phyloP scores from a whole-genome alignment of 441 rosid genomes.

The Gossypium schwendimanii region DNA sequence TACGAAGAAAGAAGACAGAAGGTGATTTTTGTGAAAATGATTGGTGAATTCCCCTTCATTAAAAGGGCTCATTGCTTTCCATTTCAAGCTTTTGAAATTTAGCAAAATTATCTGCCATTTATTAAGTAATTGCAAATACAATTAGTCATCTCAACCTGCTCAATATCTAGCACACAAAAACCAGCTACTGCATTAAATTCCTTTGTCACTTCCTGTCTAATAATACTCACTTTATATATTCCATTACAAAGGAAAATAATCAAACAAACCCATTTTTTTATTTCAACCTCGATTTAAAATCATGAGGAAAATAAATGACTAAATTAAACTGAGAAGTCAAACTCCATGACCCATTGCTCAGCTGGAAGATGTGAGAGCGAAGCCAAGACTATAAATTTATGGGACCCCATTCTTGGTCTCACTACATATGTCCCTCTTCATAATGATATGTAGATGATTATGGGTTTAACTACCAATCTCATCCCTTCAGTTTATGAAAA shows the following conservation, averaged over 20 bases:
- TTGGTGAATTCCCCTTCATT: neutral
- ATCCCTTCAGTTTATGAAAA: too few species aligned
- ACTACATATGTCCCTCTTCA: constrained; percentile 12
- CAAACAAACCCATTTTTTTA: neutral
- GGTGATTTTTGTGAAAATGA: neutral
- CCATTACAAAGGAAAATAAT: neutral
- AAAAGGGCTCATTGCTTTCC: neutral
- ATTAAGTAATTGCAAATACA: neutral
- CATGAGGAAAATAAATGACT: neutral
- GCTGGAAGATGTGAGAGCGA: constrained; percentile 22
- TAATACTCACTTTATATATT: too few species aligned
- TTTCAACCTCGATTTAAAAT: neutral
- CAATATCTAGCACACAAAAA: constrained; percentile 11
- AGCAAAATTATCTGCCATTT: too few species aligned
- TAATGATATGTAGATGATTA: neutral
- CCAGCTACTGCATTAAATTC: neutral
- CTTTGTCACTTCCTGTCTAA: neutral
- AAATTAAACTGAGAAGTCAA: neutral
- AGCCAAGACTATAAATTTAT: neutral
- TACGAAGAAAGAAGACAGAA: too few species aligned
- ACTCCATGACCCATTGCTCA: constrained; percentile 12
- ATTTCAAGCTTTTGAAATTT: neutral
- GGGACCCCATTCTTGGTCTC: constrained; percentile 9
- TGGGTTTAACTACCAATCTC: too few species aligned
- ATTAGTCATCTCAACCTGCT: constrained; percentile 14